Evolutionary conservation across 1,284 basidiomycete species (phyloP).

Genomic region (Boletus subluridellus): DNA sequence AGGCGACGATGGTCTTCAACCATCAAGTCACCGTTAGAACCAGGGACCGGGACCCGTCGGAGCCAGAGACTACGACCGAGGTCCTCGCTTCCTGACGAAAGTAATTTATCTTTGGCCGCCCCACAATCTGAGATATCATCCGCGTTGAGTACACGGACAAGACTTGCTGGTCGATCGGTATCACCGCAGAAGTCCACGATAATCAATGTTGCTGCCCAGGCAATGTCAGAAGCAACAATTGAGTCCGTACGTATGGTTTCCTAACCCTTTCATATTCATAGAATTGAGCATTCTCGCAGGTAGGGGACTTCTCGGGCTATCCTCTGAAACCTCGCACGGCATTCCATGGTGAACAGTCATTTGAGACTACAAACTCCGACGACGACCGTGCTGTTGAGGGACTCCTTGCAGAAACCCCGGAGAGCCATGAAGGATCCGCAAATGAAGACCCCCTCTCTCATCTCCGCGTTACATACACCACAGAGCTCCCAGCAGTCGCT

Average conservation of each 20-base stretch:
- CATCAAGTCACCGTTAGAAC: slow-evolving; percentile 32
- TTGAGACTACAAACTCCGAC: slow-evolving; percentile 37
- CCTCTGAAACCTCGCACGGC: slow-evolving; percentile 28
- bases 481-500: slow-evolving; percentile 36
- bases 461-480: slow-evolving; percentile 38
- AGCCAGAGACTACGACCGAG: slow-evolving; percentile 37
- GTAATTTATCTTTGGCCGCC: slow-evolving; percentile 31
- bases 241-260: slow-evolving; percentile 34
- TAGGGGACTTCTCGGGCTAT: slow-evolving; percentile 29
- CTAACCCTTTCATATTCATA: slow-evolving; percentile 31
- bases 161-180: slow-evolving; percentile 33
- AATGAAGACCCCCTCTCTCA: slow-evolving; percentile 36
- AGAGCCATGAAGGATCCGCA: slow-evolving; percentile 29
- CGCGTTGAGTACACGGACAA: slow-evolving; percentile 33
- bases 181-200: slow-evolving; percentile 33
- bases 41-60: slow-evolving; percentile 30
- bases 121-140: slow-evolving; percentile 32
- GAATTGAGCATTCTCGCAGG: slow-evolving; percentile 32
- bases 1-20: slow-evolving; percentile 49
- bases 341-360: slow-evolving; percentile 34
- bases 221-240: slow-evolving; percentile 28
- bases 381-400: slow-evolving; percentile 35
- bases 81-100: slow-evolving; percentile 31
- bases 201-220: slow-evolving; percentile 20
- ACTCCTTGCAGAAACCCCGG: slow-evolving; percentile 34